Evolutionary conservation across 305 asterid genomes (phyloP), one percentile per base, ranked within the genome.

Genomic region (Lippia alba): DNA sequence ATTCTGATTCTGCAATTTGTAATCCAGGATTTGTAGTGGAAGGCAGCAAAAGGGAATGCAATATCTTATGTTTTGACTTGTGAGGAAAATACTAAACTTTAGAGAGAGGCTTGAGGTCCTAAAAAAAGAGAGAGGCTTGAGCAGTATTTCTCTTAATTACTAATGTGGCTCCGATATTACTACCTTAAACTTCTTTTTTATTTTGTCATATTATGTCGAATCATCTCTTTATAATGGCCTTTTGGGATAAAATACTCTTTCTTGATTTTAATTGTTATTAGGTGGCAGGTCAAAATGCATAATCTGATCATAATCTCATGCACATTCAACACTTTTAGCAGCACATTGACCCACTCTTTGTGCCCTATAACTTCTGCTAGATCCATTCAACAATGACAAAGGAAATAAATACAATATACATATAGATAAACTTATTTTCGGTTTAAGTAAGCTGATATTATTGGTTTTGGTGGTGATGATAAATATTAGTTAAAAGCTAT

Each of bases 271-370:
- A n/a, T 49, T 9, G 2, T 10, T 49, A 44, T 44, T n/a, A n/a
- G n/a, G n/a, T n/a, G n/a, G n/a, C n/a, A 72, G 49, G 1, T 12
- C 56, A 36, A 40, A 66, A 15, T 34, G 45, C 54, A 36, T 16
- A 55, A 15, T 36, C 39, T 56, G 16, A 56, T 76, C 20, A 53
- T 58, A 5, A 36, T 36, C 58, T 77, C 78, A 73, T 78, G 73
- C 66, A 62, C 66, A 19, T 59, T 73, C 68, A 5, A 61, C 44
- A 54, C 82, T 78, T 73, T 78, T 57, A 24, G 61, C 54, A 78
- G 76, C 79, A 73, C 54, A 64, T 40, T 64, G 82, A 59, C 76
- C 82, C 82, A 73, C 82, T 12, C 63, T 40, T 6, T 49, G 8
- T 50, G 14, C 12, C 63, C n/a, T 6, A 33, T 15, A 3, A 20